A percentile compares a stretch with the other conserved stretches of the same genome.
These are phyloP conservation scores for Lachancea waltii DNA, from an alignment of 805 yeast genomes.

Conservation along the genomic window DNA sequence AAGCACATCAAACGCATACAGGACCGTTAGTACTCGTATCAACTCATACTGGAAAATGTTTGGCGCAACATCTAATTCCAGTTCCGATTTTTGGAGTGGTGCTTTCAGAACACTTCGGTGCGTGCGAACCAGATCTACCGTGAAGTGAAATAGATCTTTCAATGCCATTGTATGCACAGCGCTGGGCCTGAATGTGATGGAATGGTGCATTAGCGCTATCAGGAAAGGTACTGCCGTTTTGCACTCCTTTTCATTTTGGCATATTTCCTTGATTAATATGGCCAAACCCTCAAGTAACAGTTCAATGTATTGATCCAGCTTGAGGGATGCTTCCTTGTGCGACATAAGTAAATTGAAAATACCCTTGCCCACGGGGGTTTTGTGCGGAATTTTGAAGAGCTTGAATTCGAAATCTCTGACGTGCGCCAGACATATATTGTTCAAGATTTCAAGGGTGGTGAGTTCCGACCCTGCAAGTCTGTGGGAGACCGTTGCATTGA, in stretches of 20 bases:
- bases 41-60: slow-evolving; percentile 40
- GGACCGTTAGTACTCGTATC: slow-evolving; percentile 44
- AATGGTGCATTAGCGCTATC: slow-evolving; percentile 48
- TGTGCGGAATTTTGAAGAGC: slow-evolving; percentile 13
- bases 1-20: slow-evolving; percentile 49
- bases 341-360: slow-evolving; percentile 13
- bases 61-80: slow-evolving; percentile 22
- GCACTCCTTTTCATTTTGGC: slow-evolving; percentile 20
- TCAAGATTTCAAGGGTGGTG: slow-evolving; percentile 26
- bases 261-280: slow-evolving; percentile 25
- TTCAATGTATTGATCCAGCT: slow-evolving; percentile 24
- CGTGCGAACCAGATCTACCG: slow-evolving; percentile 23
- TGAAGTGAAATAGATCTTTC: slow-evolving; percentile 27
- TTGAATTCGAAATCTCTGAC: slow-evolving; percentile 15
- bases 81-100: slow-evolving; percentile 17
- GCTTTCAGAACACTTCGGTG: slow-evolving; percentile 24
- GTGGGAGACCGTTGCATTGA: slow-evolving; percentile 22
- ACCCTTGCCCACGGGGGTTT: slow-evolving; percentile 25
- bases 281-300: slow-evolving; percentile 22
- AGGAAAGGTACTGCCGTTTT: slow-evolving; percentile 48
- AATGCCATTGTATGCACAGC: slow-evolving; percentile 43
- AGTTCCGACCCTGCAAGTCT: slow-evolving; percentile 21
- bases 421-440: slow-evolving; percentile 17
- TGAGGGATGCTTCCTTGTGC: slow-evolving; percentile 14
- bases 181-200: slow-evolving; percentile 53